These are phyloP conservation scores for Colletotrichum melonis DNA, from an alignment of 2,329 filamentous ascomycete genomes.

Conservation along the genomic window DNA sequence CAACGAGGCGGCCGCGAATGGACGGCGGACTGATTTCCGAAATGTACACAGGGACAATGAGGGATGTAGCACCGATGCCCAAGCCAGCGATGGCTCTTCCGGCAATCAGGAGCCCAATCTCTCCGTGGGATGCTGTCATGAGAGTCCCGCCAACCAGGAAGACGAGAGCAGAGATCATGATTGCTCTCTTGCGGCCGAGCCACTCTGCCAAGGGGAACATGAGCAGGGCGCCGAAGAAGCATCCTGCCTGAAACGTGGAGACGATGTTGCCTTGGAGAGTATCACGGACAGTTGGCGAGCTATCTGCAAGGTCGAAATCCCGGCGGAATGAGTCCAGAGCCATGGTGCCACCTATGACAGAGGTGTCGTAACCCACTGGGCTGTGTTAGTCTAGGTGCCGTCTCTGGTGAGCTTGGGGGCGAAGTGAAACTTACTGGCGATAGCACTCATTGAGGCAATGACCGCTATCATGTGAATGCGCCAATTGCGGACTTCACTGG, in stretches of 20 bases:
- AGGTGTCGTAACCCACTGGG: slow-evolving; percentile 9
- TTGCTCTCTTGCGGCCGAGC: slow-evolving; percentile 63
- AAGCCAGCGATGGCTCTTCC: slow-evolving; percentile 64
- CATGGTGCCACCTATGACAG: slow-evolving; percentile 41
- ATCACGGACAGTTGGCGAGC: slow-evolving; percentile 26
- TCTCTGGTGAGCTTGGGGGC: not conserved
- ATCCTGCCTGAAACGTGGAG: slow-evolving; percentile 65
- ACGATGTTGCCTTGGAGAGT: slow-evolving; percentile 45
- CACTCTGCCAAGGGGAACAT: slow-evolving; percentile 66
- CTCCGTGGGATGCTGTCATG: slow-evolving; percentile 44
- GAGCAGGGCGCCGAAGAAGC: slow-evolving; percentile 64
- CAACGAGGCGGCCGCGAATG: slow-evolving; percentile 63
- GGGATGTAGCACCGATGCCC: slow-evolving; percentile 61
- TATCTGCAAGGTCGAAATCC: slow-evolving; percentile 35
- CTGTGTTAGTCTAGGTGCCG: not conserved
- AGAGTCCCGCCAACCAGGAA: slow-evolving; percentile 61
- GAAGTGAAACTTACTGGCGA: slow-evolving; percentile 34
- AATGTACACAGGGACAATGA: slow-evolving; percentile 68
- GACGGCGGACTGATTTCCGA: slow-evolving; percentile 66
- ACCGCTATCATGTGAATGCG: slow-evolving; percentile 39
- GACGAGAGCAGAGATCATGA: slow-evolving; percentile 62
- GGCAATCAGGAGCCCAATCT: slow-evolving; percentile 65
- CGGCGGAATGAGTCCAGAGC: slow-evolving; percentile 38
- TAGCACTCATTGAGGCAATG: slow-evolving; percentile 39
- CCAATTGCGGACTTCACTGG: slow-evolving; percentile 35